A percentile compares a stretch with the other conserved stretches of the same genome.
phyloP scores from a whole-genome alignment of 371 early-diverging fungal species.

The Coemansia sp. region DNA sequence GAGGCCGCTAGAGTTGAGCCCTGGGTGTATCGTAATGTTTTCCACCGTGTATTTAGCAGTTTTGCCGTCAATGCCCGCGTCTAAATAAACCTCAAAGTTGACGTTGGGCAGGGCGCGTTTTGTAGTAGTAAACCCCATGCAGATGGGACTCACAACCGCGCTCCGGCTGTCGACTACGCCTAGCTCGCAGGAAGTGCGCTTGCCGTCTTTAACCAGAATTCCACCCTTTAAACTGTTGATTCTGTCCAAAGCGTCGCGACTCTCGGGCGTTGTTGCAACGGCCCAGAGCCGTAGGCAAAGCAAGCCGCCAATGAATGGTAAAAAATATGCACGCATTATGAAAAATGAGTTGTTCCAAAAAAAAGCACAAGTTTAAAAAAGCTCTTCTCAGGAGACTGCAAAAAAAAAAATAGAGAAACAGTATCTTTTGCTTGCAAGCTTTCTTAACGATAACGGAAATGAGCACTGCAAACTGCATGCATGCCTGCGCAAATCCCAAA shows the following conservation, averaged over 20 bases:
- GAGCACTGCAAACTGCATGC: too few relatives aligned
- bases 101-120: not conserved
- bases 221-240: conserved; percentile 7
- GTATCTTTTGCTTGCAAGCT: too few relatives aligned
- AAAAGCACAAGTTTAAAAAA: too few relatives aligned
- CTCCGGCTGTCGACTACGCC: conserved; percentile 6
- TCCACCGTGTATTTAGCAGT: not conserved
- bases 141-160: not conserved
- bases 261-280: too few relatives aligned
- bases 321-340: too few relatives aligned
- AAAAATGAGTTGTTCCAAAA: too few relatives aligned
- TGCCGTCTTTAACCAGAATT: conserved; percentile 11
- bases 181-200: conserved; percentile 9
- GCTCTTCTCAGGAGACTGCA: too few relatives aligned
- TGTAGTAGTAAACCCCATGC: not conserved
- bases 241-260: not conserved
- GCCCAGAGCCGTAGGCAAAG: too few relatives aligned
- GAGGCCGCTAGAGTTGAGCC: not conserved
- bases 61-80: not conserved
- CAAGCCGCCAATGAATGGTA: too few relatives aligned
- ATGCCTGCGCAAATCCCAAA: too few relatives aligned
- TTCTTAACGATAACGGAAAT: too few relatives aligned
- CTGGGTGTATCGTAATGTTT: conserved; percentile 1
- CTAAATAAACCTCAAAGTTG: conserved; percentile 5
- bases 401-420: too few relatives aligned